phyloP scores from a whole-genome alignment of 805 yeast species.

The Pichia sporocuriosa region DNA sequence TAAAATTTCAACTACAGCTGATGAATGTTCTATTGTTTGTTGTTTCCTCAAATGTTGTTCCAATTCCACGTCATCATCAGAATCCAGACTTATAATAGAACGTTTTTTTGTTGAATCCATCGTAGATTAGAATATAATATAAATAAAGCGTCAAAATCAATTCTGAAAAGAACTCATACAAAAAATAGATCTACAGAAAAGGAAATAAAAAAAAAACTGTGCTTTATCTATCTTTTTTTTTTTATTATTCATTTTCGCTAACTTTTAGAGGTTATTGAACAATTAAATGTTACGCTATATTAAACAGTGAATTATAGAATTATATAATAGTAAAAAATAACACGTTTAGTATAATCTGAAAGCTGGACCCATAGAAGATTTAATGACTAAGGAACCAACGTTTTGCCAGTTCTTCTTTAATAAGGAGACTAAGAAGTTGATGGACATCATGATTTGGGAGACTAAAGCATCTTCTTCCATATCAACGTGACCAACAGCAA shows the following conservation, averaged over 20 bases:
- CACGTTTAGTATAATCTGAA: constrained; percentile 91
- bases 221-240: no score
- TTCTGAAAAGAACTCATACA: no score
- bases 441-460: constrained; percentile 97
- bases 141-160: no score
- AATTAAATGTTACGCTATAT: no score
- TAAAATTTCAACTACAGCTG: not conserved
- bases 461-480: constrained; percentile 96
- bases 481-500: constrained; percentile 99
- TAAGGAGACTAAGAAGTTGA: constrained; percentile 98
- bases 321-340: constrained; percentile 5
- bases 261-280: no score
- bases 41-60: no score
- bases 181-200: no score
- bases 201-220: no score
- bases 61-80: constrained; percentile 3
- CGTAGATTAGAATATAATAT: no score
- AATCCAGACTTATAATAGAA: constrained; percentile 13
- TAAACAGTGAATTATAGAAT: not conserved
- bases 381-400: constrained; percentile 98
- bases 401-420: constrained; percentile 99
- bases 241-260: no score
- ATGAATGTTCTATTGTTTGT: no score
- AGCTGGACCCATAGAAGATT: constrained; percentile 99
- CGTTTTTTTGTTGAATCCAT: constrained; percentile 3